These are phyloP conservation scores for Corallochytrium limacisporum DNA, from an alignment of 78 protist genomes.

Conservation along the genomic window DNA sequence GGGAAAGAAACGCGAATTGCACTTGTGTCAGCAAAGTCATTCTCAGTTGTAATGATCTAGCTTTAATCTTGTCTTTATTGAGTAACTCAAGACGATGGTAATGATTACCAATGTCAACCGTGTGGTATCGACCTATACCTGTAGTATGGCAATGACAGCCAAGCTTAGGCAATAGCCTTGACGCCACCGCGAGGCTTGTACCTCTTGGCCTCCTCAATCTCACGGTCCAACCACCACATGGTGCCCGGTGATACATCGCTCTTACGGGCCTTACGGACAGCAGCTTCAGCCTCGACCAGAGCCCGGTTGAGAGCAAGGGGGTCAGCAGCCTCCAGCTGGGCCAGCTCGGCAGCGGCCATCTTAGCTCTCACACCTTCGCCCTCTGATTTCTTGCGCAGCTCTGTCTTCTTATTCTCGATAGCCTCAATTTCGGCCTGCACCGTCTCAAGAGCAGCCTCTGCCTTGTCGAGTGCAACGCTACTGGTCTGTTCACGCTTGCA, in stretches of 20 bases:
- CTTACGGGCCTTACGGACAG: neutral
- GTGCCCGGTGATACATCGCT: neutral
- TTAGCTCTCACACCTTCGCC: neutral
- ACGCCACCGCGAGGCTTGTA: neutral
- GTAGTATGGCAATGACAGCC: too few relatives aligned
- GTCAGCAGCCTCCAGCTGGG: conserved; percentile 2
- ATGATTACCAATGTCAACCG: too few relatives aligned
- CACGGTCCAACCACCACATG: neutral
- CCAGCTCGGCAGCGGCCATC: conserved; percentile 3
- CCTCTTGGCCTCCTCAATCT: neutral
- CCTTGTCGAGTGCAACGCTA: neutral
- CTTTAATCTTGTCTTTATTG: too few relatives aligned
- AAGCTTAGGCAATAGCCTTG: neutral
- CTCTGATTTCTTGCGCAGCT: neutral
- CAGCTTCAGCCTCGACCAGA: neutral
- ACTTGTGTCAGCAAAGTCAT: too few relatives aligned
- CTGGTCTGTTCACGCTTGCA: neutral
- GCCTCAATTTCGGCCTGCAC: neutral
- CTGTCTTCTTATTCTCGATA: neutral
- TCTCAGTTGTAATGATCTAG: too few relatives aligned
- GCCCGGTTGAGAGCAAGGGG: neutral
- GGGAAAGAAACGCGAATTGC: too few relatives aligned
- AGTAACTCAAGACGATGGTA: too few relatives aligned
- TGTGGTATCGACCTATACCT: too few relatives aligned
- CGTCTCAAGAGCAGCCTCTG: neutral